These are phyloP conservation scores for Apiospora arundinis DNA, from an alignment of 2,329 filamentous ascomycete genomes.

Conservation along the genomic window DNA sequence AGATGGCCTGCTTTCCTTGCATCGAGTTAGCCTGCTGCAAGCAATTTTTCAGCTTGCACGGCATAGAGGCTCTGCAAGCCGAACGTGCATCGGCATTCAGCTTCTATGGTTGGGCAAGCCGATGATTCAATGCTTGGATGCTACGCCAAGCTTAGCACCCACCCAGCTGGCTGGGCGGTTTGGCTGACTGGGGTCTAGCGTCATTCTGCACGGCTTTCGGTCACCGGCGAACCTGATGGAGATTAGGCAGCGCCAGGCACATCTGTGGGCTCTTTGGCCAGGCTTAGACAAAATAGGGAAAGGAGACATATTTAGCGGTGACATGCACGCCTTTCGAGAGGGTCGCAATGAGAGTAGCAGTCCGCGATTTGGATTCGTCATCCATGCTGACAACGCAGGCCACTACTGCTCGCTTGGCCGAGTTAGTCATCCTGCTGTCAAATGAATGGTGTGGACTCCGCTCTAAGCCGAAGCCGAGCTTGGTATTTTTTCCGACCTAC, in stretches of 20 bases:
- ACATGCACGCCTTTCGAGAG: background rate
- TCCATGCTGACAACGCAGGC: background rate
- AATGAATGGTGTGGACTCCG: background rate
- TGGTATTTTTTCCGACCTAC: background rate
- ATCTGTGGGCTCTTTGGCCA: background rate
- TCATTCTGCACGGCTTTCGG: background rate
- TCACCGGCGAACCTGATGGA: background rate
- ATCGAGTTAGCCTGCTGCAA: background rate
- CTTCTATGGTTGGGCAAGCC: background rate
- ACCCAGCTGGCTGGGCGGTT: background rate
- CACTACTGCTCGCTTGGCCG: background rate
- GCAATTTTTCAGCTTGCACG: background rate
- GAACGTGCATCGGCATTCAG: background rate
- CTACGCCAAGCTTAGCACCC: slow-evolving; percentile 7
- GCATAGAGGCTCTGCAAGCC: background rate
- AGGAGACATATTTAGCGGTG: background rate
- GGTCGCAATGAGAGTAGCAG: background rate
- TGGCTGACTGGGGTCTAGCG: background rate
- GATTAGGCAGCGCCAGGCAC: background rate
- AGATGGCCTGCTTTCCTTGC: background rate
- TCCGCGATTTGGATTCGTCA: background rate
- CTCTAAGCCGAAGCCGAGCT: slow-evolving; percentile 14
- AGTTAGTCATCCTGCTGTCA: slow-evolving; percentile 2
- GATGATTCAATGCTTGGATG: background rate
- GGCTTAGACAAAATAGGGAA: background rate